phyloP scores from a whole-genome alignment of 371 early-diverging fungal genomes.

The Dichotomocladium elegans region DNA sequence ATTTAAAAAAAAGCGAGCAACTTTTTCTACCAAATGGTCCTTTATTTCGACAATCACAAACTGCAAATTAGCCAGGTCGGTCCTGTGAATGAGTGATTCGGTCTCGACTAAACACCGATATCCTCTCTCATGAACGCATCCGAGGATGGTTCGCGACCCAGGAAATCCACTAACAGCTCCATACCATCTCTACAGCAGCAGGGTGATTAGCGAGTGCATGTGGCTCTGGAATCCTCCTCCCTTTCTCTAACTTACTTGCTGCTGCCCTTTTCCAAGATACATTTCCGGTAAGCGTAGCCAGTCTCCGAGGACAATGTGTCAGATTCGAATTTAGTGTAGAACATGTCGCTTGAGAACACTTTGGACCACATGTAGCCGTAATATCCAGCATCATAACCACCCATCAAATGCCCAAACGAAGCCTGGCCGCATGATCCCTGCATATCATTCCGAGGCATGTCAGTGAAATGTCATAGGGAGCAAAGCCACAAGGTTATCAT shows the following conservation, averaged over 20 bases:
- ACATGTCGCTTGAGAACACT: slow-evolving; percentile 88
- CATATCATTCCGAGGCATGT: not conserved
- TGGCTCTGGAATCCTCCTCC: not conserved
- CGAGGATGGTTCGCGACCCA: slow-evolving; percentile 80
- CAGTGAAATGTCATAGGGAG: not conserved
- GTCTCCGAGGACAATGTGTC: slow-evolving; percentile 52
- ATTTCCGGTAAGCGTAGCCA: slow-evolving; percentile 60
- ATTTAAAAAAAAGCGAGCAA: no score
- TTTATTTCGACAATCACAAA: no score
- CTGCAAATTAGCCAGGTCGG: no score
- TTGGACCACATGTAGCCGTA: slow-evolving; percentile 73
- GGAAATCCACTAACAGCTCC: slow-evolving; percentile 69
- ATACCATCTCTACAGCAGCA: slow-evolving; percentile 27
- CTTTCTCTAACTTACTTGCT: slow-evolving; percentile 41
- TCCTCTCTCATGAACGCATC: slow-evolving; percentile 71
- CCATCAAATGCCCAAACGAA: slow-evolving; percentile 71
- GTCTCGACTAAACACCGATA: slow-evolving; percentile 28
- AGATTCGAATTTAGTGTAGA: slow-evolving; percentile 65
- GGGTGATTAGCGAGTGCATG: not conserved
- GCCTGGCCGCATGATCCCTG: slow-evolving; percentile 48
- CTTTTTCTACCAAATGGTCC: no score
- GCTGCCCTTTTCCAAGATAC: slow-evolving; percentile 69
- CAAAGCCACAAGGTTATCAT: not conserved
- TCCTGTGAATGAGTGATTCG: not conserved
- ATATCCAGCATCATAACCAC: slow-evolving; percentile 79